phyloP scores from a whole-genome alignment of 805 yeast species.

The Candida multigemmis region DNA sequence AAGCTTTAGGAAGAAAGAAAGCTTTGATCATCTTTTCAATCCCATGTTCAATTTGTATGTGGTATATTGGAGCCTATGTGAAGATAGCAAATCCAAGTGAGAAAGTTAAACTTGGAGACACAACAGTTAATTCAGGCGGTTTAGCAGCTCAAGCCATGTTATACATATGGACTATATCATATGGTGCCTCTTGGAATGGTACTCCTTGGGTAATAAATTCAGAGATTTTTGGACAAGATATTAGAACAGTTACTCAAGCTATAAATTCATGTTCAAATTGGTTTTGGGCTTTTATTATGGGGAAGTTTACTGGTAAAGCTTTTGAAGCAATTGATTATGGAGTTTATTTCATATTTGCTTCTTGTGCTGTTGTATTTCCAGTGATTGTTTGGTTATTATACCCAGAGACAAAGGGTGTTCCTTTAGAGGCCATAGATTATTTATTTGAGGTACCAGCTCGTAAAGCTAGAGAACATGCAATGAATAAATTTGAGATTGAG shows the following conservation, averaged over 20 bases:
- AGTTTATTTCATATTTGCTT: conserved; percentile 34
- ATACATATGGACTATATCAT: conserved; percentile 38
- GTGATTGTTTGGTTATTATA: conserved; percentile 20
- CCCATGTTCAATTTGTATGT: conserved; percentile 35
- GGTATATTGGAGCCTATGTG: conserved; percentile 40
- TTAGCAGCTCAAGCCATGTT: conserved; percentile 36
- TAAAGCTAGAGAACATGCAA: too few relatives aligned
- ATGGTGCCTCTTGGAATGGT: conserved; percentile 37
- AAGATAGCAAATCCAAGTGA: conserved; percentile 25
- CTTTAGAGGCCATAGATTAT: conserved; percentile 22
- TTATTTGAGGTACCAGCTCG: too few relatives aligned
- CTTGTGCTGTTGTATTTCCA: conserved; percentile 16
- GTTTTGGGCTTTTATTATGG: conserved; percentile 44
- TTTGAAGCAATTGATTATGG: conserved; percentile 34
- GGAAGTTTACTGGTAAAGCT: conserved; percentile 37
- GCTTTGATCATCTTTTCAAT: conserved; percentile 28
- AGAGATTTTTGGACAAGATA: conserved; percentile 36
- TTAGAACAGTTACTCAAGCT: conserved; percentile 33
- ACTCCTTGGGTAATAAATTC: conserved; percentile 40
- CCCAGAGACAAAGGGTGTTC: conserved; percentile 31
- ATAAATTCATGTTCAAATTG: conserved; percentile 38
- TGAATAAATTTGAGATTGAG: too few relatives aligned
- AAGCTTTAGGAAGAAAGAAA: conserved; percentile 35
- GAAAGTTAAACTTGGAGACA: conserved; percentile 11
- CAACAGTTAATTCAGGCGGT: conserved; percentile 22